Evolutionary conservation across 2,329 filamentous ascomycete species (phyloP).

Genomic region (Fonsecaea monophora): DNA sequence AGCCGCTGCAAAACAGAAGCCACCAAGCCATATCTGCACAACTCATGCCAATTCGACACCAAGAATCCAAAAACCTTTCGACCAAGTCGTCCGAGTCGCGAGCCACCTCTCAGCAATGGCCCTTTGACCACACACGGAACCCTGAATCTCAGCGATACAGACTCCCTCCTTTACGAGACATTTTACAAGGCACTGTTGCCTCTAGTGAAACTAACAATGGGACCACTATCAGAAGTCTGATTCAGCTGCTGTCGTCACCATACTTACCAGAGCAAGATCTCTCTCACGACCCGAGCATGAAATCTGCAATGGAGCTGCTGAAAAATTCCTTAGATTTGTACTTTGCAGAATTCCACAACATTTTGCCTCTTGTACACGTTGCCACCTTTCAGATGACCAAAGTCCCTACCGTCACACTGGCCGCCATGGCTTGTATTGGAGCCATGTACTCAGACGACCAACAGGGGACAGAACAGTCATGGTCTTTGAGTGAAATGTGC

Average conservation of each 20-base stretch:
- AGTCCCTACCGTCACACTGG: conserved; percentile 31
- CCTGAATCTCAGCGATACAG: conserved; percentile 26
- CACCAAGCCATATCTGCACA: conserved; percentile 4
- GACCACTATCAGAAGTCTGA: conserved; percentile 24
- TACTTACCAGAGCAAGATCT: conserved; percentile 27
- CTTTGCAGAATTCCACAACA: conserved; percentile 31
- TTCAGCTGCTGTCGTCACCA: conserved; percentile 30
- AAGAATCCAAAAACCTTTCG: conserved; percentile 12
- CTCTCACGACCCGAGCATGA: conserved; percentile 27
- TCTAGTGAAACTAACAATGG: conserved; percentile 25
- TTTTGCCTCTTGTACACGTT: conserved; percentile 32
- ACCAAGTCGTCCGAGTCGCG: conserved; percentile 20
- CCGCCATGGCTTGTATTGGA: conserved; percentile 35
- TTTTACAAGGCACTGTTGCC: conserved; percentile 31
- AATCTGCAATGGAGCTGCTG: conserved; percentile 30
- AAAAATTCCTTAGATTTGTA: conserved; percentile 34
- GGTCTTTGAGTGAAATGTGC: conserved; percentile 33
- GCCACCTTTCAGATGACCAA: conserved; percentile 32
- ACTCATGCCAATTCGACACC: conserved; percentile 16
- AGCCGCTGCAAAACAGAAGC: conserved; percentile 15
- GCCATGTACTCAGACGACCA: conserved; percentile 35
- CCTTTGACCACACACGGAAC: conserved; percentile 34
- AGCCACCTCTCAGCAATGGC: conserved; percentile 29
- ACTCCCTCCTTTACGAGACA: conserved; percentile 33
- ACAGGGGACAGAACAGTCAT: conserved; percentile 32